phyloP scores from a whole-genome alignment of 139 green algal genomes.

The Auxenochlorella protothecoides region DNA sequence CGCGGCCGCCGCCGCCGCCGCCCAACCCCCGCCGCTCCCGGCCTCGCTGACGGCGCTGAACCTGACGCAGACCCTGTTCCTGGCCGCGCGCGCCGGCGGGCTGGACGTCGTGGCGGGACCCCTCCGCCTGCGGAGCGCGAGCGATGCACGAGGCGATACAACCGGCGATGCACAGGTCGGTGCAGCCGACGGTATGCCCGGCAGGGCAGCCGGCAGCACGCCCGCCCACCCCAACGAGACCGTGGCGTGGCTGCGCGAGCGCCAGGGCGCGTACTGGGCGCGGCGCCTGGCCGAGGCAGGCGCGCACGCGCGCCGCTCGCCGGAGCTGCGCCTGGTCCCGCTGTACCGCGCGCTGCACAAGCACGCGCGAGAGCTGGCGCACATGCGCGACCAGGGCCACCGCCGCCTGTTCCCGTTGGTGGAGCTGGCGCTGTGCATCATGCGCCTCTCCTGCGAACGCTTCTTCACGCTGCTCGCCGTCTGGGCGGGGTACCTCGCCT shows the following conservation, averaged over 20 bases:
- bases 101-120: too few species aligned
- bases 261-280: too few species aligned
- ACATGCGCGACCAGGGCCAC: constrained; percentile 37
- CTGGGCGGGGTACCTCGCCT: constrained; percentile 57
- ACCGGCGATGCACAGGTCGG: too few species aligned
- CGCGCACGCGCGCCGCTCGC: not conserved
- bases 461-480: constrained; percentile 67
- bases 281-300: too few species aligned
- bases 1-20: not conserved
- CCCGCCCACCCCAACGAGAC: too few species aligned
- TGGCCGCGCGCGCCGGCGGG: too few species aligned
- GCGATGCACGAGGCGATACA: too few species aligned
- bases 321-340: constrained; percentile 1
- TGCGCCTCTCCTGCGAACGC: constrained; percentile 74
- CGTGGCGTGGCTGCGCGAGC: too few species aligned
- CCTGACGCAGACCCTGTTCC: too few species aligned
- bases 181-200: too few species aligned
- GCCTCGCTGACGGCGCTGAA: not conserved
- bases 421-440: constrained; percentile 64
- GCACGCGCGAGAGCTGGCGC: constrained; percentile 16
- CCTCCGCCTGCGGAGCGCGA: too few species aligned
- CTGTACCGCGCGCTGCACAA: constrained; percentile 20
- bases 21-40: not conserved
- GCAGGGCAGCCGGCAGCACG: too few species aligned
- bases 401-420: constrained; percentile 49